Evolutionary conservation across 441 rosid species (phyloP).

Genomic region (Pelargonium myrrhifolium): DNA sequence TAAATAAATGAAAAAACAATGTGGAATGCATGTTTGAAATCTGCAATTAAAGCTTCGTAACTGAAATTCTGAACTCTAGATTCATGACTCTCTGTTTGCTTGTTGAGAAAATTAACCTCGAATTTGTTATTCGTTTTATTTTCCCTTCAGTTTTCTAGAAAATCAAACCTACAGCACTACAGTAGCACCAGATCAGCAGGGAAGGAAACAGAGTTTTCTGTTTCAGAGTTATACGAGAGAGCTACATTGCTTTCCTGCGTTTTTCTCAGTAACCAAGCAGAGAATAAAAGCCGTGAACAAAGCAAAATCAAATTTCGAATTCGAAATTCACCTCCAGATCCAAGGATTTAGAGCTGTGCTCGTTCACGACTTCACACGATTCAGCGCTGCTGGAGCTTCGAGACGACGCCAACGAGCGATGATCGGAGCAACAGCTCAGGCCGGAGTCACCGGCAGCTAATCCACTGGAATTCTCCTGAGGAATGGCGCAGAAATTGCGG

Average conservation of each 20-base stretch:
- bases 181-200: neutral
- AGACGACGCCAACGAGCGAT: neutral
- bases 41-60: conserved; percentile 1
- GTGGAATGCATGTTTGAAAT: neutral
- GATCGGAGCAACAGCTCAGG: neutral
- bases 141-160: neutral
- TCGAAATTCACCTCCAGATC: conserved; percentile 2
- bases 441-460: neutral
- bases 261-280: neutral
- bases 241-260: neutral
- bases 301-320: neutral
- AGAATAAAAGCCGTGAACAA: neutral
- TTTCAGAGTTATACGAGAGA: neutral
- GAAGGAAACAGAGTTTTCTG: neutral
- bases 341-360: neutral
- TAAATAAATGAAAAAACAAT: neutral
- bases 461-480: neutral
- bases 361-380: neutral
- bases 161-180: neutral
- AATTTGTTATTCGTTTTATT: neutral
- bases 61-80: neutral
- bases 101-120: neutral
- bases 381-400: neutral
- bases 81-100: neutral
- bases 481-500: neutral